Evolutionary conservation across 108 stramenopile species (phyloP).

Genomic region (Skeletonema potamos): DNA sequence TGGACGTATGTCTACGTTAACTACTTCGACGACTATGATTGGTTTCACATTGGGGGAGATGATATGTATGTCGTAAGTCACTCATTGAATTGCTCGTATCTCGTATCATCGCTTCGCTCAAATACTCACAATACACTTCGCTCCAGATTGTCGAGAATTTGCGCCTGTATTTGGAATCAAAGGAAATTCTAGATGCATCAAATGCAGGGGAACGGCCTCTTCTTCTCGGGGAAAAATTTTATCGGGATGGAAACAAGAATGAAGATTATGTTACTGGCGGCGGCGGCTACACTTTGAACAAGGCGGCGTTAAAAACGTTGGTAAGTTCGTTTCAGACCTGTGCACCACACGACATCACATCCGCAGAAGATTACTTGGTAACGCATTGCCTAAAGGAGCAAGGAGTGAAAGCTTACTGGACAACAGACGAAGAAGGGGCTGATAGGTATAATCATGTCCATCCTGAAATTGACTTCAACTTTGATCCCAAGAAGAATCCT

Average conservation of each 20-base stretch:
- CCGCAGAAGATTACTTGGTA: not conserved
- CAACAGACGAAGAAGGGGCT: not conserved
- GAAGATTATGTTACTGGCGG: not conserved
- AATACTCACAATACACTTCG: too few species aligned
- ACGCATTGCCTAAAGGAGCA: not conserved
- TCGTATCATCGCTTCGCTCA: too few species aligned
- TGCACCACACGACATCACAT: not conserved
- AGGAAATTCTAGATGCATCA: constrained; percentile 2
- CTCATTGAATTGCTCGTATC: too few species aligned
- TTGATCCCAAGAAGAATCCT: constrained; percentile 4
- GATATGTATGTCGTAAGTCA: constrained; percentile 61
- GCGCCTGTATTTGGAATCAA: constrained; percentile 32
- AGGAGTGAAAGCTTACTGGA: not conserved
- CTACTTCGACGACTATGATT: constrained; percentile 80
- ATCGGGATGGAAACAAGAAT: not conserved
- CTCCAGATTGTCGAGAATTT: constrained; percentile 65
- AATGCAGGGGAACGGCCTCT: constrained; percentile 12
- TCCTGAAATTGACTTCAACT: constrained; percentile 3
- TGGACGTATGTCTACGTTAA: constrained; percentile 71
- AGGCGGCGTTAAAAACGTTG: not conserved
- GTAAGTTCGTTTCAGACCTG: not conserved
- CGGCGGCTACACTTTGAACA: not conserved
- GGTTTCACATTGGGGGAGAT: constrained; percentile 75
- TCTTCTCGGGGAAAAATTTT: not conserved
- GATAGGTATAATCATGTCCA: not conserved